These are phyloP conservation scores for Circinella umbellata DNA, from an alignment of 371 early-diverging fungal genomes.

Conservation along the genomic window DNA sequence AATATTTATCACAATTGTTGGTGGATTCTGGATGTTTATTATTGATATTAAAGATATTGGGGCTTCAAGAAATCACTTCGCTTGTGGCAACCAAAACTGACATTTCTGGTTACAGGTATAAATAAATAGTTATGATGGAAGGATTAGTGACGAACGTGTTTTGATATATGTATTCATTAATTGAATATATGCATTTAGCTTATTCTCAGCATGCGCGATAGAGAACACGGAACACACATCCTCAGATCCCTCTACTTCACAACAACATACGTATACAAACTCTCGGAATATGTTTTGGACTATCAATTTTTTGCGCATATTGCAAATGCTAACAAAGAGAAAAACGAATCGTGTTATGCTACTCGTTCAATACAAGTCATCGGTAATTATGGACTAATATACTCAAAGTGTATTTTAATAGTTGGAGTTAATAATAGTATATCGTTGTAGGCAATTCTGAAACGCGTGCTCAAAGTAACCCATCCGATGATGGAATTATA, in stretches of 20 bases:
- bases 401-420: too few relatives aligned
- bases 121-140: too few relatives aligned
- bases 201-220: slow-evolving; percentile 35
- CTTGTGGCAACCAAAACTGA: slow-evolving; percentile 63
- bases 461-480: slow-evolving; percentile 73
- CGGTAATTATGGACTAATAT: slow-evolving; percentile 36
- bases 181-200: neutral
- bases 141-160: too few relatives aligned
- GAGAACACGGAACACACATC: neutral
- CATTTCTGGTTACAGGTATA: slow-evolving; percentile 61
- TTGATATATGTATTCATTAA: neutral
- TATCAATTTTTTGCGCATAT: slow-evolving; percentile 75
- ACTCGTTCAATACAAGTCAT: slow-evolving; percentile 85
- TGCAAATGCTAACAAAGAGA: slow-evolving; percentile 83
- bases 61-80: slow-evolving; percentile 70
- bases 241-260: slow-evolving; percentile 10
- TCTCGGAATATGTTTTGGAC: slow-evolving; percentile 75
- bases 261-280: slow-evolving; percentile 29
- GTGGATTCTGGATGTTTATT: slow-evolving; percentile 85
- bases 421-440: too few relatives aligned
- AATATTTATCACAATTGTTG: slow-evolving; percentile 77
- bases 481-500: slow-evolving; percentile 72
- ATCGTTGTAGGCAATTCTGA: slow-evolving; percentile 63
- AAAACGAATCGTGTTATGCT: slow-evolving; percentile 79
- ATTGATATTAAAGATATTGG: slow-evolving; percentile 81